Evolutionary conservation across 192 early-diverging fungal genomes (phyloP).

Genomic region (Umbelopsis sp.): DNA sequence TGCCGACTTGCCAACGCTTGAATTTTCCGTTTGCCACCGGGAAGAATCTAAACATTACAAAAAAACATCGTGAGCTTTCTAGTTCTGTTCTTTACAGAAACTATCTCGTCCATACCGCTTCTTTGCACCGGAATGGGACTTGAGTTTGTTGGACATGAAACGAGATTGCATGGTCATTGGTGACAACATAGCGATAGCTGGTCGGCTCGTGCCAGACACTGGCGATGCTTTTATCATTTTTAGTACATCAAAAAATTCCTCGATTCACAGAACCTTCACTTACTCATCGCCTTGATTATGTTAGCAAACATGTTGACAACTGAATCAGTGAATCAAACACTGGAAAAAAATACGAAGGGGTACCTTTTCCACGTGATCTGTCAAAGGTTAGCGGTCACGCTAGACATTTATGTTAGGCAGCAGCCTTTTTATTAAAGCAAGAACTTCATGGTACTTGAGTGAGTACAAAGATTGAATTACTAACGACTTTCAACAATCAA

Average conservation of each 20-base stretch:
- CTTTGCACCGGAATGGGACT: slow-evolving; percentile 46
- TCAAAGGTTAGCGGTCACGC: not conserved
- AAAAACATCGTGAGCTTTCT: too few relatives aligned
- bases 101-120: too few relatives aligned
- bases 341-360: not conserved
- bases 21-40: slow-evolving; percentile 42
- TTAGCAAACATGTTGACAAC: slow-evolving; percentile 1
- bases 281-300: slow-evolving; percentile 8
- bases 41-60: too few relatives aligned
- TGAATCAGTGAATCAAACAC: not conserved
- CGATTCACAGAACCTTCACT: not conserved
- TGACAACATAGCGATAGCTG: not conserved
- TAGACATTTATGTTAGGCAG: too few relatives aligned
- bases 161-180: slow-evolving; percentile 21
- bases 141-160: slow-evolving; percentile 38
- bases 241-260: not conserved
- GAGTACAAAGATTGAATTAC: not conserved
- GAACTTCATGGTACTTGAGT: slow-evolving; percentile 5
- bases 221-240: not conserved
- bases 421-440: not conserved
- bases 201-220: not conserved
- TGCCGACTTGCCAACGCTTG: slow-evolving; percentile 46
- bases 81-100: too few relatives aligned
- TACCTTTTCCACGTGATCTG: not conserved
- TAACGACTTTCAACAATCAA: not conserved